Evolutionary conservation across 305 asterid genomes (phyloP), one percentile per base, ranked within the genome.

Genomic region (Ruellia speciosa): DNA sequence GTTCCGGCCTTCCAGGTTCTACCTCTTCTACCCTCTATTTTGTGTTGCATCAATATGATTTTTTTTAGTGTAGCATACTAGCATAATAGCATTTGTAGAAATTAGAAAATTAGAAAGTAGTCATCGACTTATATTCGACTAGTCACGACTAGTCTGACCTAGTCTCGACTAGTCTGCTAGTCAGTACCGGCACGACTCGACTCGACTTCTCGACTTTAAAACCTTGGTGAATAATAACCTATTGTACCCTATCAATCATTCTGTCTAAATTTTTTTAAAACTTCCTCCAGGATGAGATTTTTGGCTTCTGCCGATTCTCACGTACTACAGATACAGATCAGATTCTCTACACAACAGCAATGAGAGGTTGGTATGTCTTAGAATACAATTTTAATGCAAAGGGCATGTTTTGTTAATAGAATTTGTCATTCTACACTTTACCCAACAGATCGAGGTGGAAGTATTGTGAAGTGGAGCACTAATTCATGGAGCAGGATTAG

Each of bases 221-320:
- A n/a, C n/a, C n/a, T n/a, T n/a, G n/a, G n/a, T n/a, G n/a, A n/a
- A 24, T 24, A 2, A 40, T 40, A 18, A 14, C 34, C 58, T 59
- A 13, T 49, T 19, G 37, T 20, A 6, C 56, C 47, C 9, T 56
- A 60, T 51, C 12, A 18, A 13, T 62, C 5, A 18, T 51, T 40
- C 46, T 49, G 54, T n/a, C 57, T 64, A 58, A 70, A 54, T 56
- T 60, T 40, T 56, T 58, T 56, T 17, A n/a, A n/a, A n/a, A 54
- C 58, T 31, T 54, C 20, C 63, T 65, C 37, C 85, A 92, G 96
- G 97, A 75, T 66, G 75, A 64, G 72, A 60, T 63, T 24, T 81
- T 82, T 45, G 83, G 88, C 61, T 90, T 66, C 59, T 81, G 94
- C 71, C 85, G 81, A 69, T 90, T 90, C 78, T 79, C 94, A 47